Base-by-base conservation (phyloP, 148 eudicot species). In the Persicaria tinctoria region DNA sequence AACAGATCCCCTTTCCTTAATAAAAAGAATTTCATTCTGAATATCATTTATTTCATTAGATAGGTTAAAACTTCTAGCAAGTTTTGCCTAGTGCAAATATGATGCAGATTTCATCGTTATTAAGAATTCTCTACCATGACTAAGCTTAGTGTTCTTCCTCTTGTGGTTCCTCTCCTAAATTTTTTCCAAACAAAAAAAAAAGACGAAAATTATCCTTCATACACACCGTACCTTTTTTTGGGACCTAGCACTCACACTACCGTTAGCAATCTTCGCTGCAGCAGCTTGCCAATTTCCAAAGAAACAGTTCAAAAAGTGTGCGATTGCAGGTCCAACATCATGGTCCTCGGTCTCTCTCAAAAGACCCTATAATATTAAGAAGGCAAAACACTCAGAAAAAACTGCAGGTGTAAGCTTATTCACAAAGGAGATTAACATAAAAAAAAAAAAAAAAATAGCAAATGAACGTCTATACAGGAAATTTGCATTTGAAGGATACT, bases 291-390 rank as follows among this genome's bases (percentile, higher is more conserved):
- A 72, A 81, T 90, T 86, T 66, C 99, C 99, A 38, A 92, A 88
- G 74, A 96, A 85, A 81, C 99, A 96, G 72, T 96, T 92, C 70
- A 89, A 88, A 73, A 92, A 89, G 85, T 88, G 93, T 38, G 99
- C 82, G 59, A 87, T 75, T 14, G 97, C 84, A 71, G 84, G 84
- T 48, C 86, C 99, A 76, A 92, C 77, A 77, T 92, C 97, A 80
- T 96, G 99, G 73, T 96, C 97, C 78, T 89, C 97, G 14, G 90
- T 78, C 51, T 91, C 94, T 77, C 99, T 89, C 82, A 96, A 77
- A 76, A 88, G 72, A 73, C 91, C 97, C 99, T 96, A 89, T 86
- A 80, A 17, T 66, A 66, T 66, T 66, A 44, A 38, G 45, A 66
- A 66, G 1, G 6, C 48, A 66, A 66, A 50, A 66, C 8, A 13